These are phyloP conservation scores for Hemileccinum impolitum DNA, from an alignment of 768 basidiomycete genomes.

Conservation along the genomic window DNA sequence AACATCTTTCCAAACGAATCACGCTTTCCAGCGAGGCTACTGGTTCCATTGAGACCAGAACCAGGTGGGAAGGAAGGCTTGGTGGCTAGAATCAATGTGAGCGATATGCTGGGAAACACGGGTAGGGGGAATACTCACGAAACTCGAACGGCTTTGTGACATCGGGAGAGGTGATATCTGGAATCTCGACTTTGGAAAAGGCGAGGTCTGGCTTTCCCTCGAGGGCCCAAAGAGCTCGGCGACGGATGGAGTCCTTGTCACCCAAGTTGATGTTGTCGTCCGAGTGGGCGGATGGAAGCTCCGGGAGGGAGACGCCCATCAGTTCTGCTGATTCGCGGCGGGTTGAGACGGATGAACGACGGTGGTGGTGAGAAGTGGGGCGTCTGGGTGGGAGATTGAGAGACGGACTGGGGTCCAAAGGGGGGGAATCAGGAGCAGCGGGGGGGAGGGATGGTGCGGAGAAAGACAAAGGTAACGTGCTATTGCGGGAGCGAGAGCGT, in stretches of 20 bases:
- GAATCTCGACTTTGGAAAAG: slow-evolving; percentile 79
- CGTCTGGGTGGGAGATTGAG: slow-evolving; percentile 43
- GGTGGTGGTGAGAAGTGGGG: slow-evolving; percentile 73
- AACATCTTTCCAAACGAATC: slow-evolving; percentile 78
- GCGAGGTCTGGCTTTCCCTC: slow-evolving; percentile 77
- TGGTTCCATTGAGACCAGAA: slow-evolving; percentile 38
- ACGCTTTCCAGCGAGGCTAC: slow-evolving; percentile 55
- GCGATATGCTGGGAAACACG: not conserved
- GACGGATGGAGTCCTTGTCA: slow-evolving; percentile 75
- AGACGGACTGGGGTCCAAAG: slow-evolving; percentile 15
- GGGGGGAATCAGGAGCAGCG: slow-evolving; percentile 35
- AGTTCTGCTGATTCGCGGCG: slow-evolving; percentile 87
- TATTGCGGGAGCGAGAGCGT: slow-evolving; percentile 66
- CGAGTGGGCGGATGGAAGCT: slow-evolving; percentile 54
- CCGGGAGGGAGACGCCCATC: slow-evolving; percentile 77
- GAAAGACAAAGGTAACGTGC: slow-evolving; percentile 38
- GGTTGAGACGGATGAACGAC: slow-evolving; percentile 86
- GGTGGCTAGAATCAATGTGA: slow-evolving; percentile 40
- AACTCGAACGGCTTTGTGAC: slow-evolving; percentile 61
- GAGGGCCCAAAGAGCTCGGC: slow-evolving; percentile 80
- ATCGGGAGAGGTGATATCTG: slow-evolving; percentile 64
- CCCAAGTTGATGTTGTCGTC: slow-evolving; percentile 69
- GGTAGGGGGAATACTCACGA: slow-evolving; percentile 43
- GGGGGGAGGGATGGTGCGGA: slow-evolving; percentile 36
- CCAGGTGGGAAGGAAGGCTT: slow-evolving; percentile 59